Conservation (phyloP, 208 protist species). For the Naegleria lovaniensis region DNA sequence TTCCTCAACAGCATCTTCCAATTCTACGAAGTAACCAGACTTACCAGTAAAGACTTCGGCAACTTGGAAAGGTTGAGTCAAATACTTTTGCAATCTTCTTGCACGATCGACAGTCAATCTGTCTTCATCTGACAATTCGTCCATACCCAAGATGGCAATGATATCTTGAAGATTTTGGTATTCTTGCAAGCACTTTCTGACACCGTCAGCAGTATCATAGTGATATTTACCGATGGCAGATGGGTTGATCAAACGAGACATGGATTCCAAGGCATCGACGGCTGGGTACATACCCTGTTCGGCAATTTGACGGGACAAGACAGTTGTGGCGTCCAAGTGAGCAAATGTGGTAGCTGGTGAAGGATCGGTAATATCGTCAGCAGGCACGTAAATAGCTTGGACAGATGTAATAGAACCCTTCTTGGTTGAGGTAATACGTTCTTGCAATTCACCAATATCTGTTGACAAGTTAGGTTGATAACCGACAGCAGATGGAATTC, state of each 20-base stretch:
- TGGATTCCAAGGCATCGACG: slow-evolving; percentile 95
- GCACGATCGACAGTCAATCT: slow-evolving; percentile 91
- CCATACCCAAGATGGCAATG: slow-evolving; percentile 98
- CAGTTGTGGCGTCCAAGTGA: slow-evolving; percentile 95
- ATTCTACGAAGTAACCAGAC: slow-evolving; percentile 83
- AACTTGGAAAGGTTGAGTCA: slow-evolving; percentile 95
- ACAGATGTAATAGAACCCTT: slow-evolving; percentile 92
- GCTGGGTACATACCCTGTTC: slow-evolving; percentile 95
- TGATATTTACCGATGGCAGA: slow-evolving; percentile 89
- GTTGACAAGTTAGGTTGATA: slow-evolving; percentile 97
- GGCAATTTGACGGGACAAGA: slow-evolving; percentile 92
- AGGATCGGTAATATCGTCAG: slow-evolving; percentile 97
- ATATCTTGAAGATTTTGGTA: slow-evolving; percentile 97
- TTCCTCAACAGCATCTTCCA: slow-evolving; percentile 83
- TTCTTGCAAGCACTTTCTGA: slow-evolving; percentile 93
- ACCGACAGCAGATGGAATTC: slow-evolving; percentile 96
- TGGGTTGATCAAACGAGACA: slow-evolving; percentile 93
- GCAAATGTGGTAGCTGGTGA: slow-evolving; percentile 96
- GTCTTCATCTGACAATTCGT: slow-evolving; percentile 96
- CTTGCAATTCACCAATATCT: slow-evolving; percentile 94
- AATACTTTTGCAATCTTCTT: slow-evolving; percentile 87
- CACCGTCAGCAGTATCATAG: slow-evolving; percentile 89
- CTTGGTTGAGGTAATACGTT: slow-evolving; percentile 94
- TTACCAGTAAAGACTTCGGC: slow-evolving; percentile 94
- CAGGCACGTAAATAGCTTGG: slow-evolving; percentile 95